These are phyloP conservation scores for Suillus tomentosus DNA, from an alignment of 768 basidiomycete species.

Conservation along the genomic window DNA sequence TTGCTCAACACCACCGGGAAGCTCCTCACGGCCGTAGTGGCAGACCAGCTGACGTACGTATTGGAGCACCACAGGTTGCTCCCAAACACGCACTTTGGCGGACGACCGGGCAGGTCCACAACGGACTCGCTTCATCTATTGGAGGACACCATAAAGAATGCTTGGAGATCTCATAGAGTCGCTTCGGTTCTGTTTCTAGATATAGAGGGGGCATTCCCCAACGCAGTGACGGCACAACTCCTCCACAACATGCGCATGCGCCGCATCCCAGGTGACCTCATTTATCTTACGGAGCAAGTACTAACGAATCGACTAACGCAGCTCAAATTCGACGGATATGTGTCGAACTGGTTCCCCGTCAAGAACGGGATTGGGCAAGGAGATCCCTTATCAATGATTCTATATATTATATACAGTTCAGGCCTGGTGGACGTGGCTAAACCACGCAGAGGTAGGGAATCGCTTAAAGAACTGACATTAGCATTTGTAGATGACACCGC, in stretches of 20 bases:
- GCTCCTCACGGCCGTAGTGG: constrained; percentile 24
- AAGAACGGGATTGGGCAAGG: constrained; percentile 32
- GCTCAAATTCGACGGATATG: constrained; percentile 23
- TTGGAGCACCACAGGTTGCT: constrained; percentile 36
- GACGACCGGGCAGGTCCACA: constrained; percentile 19
- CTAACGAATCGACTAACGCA: constrained; percentile 10
- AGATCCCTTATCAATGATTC: constrained; percentile 27
- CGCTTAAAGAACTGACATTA: no score
- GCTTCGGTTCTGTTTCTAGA: constrained; percentile 26
- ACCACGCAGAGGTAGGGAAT: no score
- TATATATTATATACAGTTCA: constrained; percentile 32
- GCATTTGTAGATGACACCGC: constrained; percentile 27
- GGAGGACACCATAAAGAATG: constrained; percentile 35
- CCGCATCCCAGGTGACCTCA: constrained; percentile 23
- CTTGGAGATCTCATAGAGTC: constrained; percentile 38
- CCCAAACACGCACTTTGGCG: constrained; percentile 36
- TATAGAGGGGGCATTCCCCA: constrained; percentile 39
- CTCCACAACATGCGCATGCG: constrained; percentile 31
- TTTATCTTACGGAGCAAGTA: constrained; percentile 10
- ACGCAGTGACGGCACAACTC: constrained; percentile 32
- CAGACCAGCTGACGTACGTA: constrained; percentile 25
- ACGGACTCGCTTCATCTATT: constrained; percentile 38
- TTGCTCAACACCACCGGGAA: constrained; percentile 37
- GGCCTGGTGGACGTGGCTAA: constrained; percentile 18
- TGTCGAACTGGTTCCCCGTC: background rate